Evolutionary conservation across 345 rosid species (phyloP).

Genomic region (Euphorbia peplus): DNA sequence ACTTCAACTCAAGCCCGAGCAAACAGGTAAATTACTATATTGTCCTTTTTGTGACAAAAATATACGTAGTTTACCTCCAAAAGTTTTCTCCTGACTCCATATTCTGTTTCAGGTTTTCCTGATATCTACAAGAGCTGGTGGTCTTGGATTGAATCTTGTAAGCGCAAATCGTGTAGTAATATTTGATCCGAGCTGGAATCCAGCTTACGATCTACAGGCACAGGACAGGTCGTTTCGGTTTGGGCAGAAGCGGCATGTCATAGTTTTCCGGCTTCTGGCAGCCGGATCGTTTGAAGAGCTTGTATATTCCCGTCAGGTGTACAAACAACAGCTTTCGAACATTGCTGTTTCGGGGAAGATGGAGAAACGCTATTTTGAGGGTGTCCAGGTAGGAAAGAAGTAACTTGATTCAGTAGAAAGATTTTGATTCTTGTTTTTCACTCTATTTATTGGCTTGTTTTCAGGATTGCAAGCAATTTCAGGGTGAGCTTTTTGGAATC

Average conservation of each 20-base stretch:
- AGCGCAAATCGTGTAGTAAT: conserved; percentile 93
- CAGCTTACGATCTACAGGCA: conserved; percentile 89
- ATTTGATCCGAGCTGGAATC: conserved; percentile 98
- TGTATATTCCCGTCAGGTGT: conserved; percentile 84
- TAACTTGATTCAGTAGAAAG: neutral
- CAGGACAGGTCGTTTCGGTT: conserved; percentile 94
- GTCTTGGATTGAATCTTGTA: conserved; percentile 95
- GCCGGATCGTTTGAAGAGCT: conserved; percentile 97
- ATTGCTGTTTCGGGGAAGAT: conserved; percentile 95
- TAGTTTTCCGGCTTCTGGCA: conserved; percentile 87
- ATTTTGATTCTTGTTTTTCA: neutral
- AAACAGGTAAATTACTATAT: conserved; percentile 64
- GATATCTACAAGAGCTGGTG: conserved; percentile 99
- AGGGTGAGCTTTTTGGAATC: conserved; percentile 93
- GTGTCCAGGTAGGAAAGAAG: conserved; percentile 64
- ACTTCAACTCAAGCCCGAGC: conserved; percentile 90
- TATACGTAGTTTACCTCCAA: neutral
- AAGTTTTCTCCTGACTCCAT: conserved; percentile 9
- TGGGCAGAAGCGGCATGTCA: conserved; percentile 93
- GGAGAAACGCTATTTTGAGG: conserved; percentile 92
- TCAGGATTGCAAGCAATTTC: conserved; percentile 91
- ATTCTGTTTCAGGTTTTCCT: conserved; percentile 65
- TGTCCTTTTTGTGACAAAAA: neutral
- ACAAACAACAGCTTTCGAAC: conserved; percentile 93
- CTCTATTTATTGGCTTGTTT: conserved; percentile 14